Evolutionary conservation across 2,329 filamentous ascomycete species (phyloP).

Genomic region (Bipolaris gigantea): DNA sequence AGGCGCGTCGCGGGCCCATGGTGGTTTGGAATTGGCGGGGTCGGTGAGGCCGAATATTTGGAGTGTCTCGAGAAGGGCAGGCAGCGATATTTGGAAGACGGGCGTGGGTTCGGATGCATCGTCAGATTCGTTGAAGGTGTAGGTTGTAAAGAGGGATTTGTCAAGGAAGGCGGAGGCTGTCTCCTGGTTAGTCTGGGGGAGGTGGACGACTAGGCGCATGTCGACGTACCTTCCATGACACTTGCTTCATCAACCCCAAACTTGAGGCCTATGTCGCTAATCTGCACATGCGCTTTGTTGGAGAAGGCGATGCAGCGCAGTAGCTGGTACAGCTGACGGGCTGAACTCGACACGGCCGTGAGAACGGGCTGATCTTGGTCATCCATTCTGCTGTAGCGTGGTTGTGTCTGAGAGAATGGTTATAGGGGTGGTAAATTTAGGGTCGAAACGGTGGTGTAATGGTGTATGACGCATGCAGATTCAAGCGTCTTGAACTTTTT

Average conservation of each 20-base stretch:
- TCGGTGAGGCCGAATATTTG: constrained; percentile 83
- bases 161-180: constrained; percentile 79
- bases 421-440: background rate
- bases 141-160: constrained; percentile 85
- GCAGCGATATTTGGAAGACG: constrained; percentile 83
- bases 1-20: constrained; percentile 47
- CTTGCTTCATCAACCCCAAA: constrained; percentile 87
- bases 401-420: background rate
- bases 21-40: constrained; percentile 42
- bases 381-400: constrained; percentile 28
- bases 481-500: constrained; percentile 33
- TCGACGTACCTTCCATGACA: constrained; percentile 77
- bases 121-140: constrained; percentile 61
- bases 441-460: background rate
- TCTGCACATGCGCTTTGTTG: constrained; percentile 67
- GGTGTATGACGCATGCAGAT: constrained; percentile 10
- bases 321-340: constrained; percentile 70
- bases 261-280: constrained; percentile 80
- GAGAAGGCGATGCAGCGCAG: constrained; percentile 65
- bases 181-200: constrained; percentile 7
- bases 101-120: constrained; percentile 52
- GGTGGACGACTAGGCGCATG: background rate
- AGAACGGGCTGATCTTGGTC: constrained; percentile 60
- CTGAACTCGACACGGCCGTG: constrained; percentile 75
- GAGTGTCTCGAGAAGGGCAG: constrained; percentile 86